A percentile compares a stretch with the other conserved stretches of the same genome.
Evolutionary conservation across 441 rosid genomes (phyloP).

Genomic region (Breynia disticha): DNA sequence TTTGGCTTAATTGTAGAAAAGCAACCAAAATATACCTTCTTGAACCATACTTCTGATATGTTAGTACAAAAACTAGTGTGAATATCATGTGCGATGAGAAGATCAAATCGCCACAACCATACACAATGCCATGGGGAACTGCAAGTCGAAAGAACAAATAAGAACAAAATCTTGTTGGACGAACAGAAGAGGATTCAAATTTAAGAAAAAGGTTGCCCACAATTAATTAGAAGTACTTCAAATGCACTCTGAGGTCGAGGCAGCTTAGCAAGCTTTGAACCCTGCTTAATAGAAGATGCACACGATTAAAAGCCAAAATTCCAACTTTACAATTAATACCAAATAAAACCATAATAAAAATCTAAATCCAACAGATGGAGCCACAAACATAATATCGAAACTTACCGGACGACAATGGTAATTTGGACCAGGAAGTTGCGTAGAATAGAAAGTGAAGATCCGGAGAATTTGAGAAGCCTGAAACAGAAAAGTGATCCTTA

Average conservation of each 20-base stretch:
- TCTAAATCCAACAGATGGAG: neutral
- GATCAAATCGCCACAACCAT: constrained; percentile 97
- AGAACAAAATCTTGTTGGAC: constrained; percentile 14
- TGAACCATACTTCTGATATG: constrained; percentile 91
- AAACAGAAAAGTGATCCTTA: constrained; percentile 9
- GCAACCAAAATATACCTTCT: constrained; percentile 41
- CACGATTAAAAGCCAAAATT: neutral
- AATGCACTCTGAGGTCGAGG: constrained; percentile 63
- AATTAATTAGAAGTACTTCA: constrained; percentile 73
- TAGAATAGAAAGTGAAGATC: constrained; percentile 81
- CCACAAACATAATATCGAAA: neutral
- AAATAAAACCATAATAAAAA: neutral
- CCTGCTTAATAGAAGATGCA: constrained; percentile 36
- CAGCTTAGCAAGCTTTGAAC: constrained; percentile 75
- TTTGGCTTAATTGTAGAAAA: too few species aligned
- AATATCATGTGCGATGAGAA: constrained; percentile 99
- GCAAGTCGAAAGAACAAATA: constrained; percentile 27
- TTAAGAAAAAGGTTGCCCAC: constrained; percentile 30
- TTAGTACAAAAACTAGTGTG: constrained; percentile 80
- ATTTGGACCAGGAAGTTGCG: constrained; percentile 99
- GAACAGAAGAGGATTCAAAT: constrained; percentile 1
- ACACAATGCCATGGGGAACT: constrained; percentile 89
- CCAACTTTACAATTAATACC: too few species aligned
- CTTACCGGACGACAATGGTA: constrained; percentile 95
- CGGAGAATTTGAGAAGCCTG: constrained; percentile 89